A percentile compares a stretch with the other conserved stretches of the same genome.
Conservation (phyloP, 805 yeast genomes). For the Starmerella kuoi region DNA sequence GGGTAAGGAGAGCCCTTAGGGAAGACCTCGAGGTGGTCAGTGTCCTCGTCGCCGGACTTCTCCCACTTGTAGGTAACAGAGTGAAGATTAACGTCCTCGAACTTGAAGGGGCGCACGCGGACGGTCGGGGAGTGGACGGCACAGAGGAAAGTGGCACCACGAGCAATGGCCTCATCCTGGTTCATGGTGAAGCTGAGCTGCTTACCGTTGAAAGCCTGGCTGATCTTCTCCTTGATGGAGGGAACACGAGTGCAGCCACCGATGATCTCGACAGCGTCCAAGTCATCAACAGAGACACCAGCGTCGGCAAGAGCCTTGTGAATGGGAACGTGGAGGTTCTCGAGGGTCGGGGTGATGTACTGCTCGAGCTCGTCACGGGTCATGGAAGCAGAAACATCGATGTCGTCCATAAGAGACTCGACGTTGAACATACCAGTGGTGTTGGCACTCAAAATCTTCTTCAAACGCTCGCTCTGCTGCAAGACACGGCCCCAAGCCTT, state of each 20-base stretch:
- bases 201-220: slow-evolving; percentile 73
- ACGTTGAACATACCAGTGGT: slow-evolving; percentile 84
- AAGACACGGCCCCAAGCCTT: slow-evolving; percentile 92
- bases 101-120: slow-evolving; percentile 97
- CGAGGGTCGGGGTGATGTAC: slow-evolving; percentile 68
- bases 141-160: slow-evolving; percentile 98
- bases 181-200: slow-evolving; percentile 85
- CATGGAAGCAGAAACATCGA: slow-evolving; percentile 82
- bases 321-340: slow-evolving; percentile 63
- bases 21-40: slow-evolving; percentile 90
- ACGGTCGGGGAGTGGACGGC: slow-evolving; percentile 98
- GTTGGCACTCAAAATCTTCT: slow-evolving; percentile 95
- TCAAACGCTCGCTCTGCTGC: slow-evolving; percentile 81
- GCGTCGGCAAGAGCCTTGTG: slow-evolving; percentile 74
- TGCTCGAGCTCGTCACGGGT: slow-evolving; percentile 89
- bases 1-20: slow-evolving; percentile 88
- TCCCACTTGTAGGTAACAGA: slow-evolving; percentile 94
- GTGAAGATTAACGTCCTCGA: slow-evolving; percentile 85
- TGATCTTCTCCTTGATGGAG: slow-evolving; percentile 65
- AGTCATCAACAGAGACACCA: slow-evolving; percentile 53
- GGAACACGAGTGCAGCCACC: slow-evolving; percentile 99
- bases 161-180: slow-evolving; percentile 98
- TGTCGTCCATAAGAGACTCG: slow-evolving; percentile 94
- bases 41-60: slow-evolving; percentile 78
- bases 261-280: slow-evolving; percentile 85